Evolutionary conservation across 805 yeast genomes (phyloP), one percentile per base, ranked within the genome.

Genomic region (Priceomyces carsonii): DNA sequence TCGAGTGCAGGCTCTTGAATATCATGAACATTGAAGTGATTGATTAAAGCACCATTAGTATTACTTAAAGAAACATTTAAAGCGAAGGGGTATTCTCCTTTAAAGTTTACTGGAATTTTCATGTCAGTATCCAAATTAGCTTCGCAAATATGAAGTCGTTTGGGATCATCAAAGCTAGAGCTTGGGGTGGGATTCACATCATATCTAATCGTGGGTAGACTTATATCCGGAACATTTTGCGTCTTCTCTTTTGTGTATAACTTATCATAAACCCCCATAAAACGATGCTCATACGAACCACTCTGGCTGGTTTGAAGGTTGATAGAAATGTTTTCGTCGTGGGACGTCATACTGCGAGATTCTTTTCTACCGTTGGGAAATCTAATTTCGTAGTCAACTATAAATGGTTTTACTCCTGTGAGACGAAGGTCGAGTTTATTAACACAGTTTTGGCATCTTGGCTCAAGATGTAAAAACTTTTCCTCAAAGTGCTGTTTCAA

Each of bases 201-300:
- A 35, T 68, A 69, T 8, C 49, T 35, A 8, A 66, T 50, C 5
- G 39, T 42, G 1, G 57, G 54, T 3, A 48, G 29, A 3, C 16
- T 8, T 32, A 29, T 26, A 32, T 33, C 29, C 13, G 25, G 7
- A 12, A 39, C 19, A 15, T 26, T 36, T 21, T 26, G 15, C 16
- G 34, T 29, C 39, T 52, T 53, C 66, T 67, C 38, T 59, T 57
- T 50, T 50, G 72, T 38, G 50, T 86, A 90, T 16, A 77, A 60
- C 0, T 79, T 61, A 54, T 90, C 97, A 43, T 73, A 79, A 1
- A 90, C 63, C 2, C 77, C 79, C 19, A 64, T 74, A 49, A 90
- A 77, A 6, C 56, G 57, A 47, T 85, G 83, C 31, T 67, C 71
- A 54, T 82, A 84, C 10, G 58, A 63, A 3, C 97, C 97, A 35